These are phyloP conservation scores for Epichloe typhina DNA, from an alignment of 2,329 filamentous ascomycete genomes.

Conservation along the genomic window DNA sequence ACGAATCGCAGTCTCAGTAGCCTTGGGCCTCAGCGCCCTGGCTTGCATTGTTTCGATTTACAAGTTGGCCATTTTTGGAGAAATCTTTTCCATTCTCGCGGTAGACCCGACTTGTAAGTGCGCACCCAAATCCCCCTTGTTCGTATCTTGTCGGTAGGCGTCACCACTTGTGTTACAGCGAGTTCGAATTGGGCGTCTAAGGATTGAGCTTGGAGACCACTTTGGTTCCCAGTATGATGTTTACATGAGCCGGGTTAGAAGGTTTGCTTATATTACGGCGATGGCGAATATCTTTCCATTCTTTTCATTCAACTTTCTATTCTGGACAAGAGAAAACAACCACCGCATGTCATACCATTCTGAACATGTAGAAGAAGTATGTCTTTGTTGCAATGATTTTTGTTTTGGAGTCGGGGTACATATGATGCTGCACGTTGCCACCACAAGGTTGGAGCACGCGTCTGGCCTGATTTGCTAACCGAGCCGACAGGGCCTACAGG, in stretches of 20 bases:
- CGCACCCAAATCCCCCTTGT: neutral
- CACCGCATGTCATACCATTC: no score
- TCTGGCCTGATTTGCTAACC: no score
- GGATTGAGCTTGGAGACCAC: neutral
- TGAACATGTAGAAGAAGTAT: no score
- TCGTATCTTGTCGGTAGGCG: neutral
- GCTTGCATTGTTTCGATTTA: slow-evolving; percentile 14
- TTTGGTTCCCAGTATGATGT: neutral
- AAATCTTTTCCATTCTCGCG: slow-evolving; percentile 12
- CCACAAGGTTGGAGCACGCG: no score
- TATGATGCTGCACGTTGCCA: no score
- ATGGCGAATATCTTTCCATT: neutral
- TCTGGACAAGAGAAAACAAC: no score
- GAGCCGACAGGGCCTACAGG: no score
- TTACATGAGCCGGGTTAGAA: neutral
- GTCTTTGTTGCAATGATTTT: no score
- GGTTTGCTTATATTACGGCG: neutral
- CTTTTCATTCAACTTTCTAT: neutral
- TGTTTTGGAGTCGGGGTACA: no score
- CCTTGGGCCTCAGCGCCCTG: slow-evolving; percentile 12
- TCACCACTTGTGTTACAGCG: neutral
- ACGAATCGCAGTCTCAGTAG: slow-evolving; percentile 12
- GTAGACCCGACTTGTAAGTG: slow-evolving; percentile 13
- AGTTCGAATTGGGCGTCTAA: no score
- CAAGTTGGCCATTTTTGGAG: slow-evolving; percentile 13